phyloP scores from a whole-genome alignment of 163 green algal genomes.

The Volvox carteri region DNA sequence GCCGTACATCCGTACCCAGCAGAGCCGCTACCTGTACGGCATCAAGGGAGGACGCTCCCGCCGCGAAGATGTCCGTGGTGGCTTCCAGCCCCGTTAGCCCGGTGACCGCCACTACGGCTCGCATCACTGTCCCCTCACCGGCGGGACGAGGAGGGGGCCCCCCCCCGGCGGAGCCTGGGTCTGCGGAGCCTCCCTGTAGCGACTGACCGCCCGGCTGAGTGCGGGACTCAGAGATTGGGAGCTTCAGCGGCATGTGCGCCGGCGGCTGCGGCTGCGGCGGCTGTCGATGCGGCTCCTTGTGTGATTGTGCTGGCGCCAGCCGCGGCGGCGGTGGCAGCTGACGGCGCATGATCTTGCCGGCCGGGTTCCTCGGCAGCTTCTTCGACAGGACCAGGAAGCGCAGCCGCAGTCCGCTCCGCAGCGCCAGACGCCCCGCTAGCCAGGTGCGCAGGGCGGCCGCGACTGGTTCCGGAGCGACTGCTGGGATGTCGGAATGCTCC shows the following conservation, averaged over 20 bases:
- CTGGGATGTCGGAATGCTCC: neutral
- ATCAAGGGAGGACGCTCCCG: conserved; percentile 71
- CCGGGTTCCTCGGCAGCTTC: conserved; percentile 48
- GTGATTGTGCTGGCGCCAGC: neutral
- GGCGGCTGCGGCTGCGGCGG: neutral
- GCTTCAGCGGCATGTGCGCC: no score
- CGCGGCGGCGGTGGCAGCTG: conserved; percentile 47
- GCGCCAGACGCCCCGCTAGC: conserved; percentile 17
- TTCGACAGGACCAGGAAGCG: neutral
- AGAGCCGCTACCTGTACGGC: conserved; percentile 66
- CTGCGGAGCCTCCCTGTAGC: no score
- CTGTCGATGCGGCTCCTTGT: neutral
- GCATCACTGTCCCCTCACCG: conserved; percentile 54
- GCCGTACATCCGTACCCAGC: conserved; percentile 61
- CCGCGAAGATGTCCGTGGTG: conserved; percentile 71
- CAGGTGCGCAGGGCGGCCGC: neutral
- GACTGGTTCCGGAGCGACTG: neutral
- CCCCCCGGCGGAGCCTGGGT: no score
- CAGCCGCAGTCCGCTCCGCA: conserved; percentile 11
- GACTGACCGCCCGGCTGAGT: no score
- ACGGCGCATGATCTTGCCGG: conserved; percentile 56
- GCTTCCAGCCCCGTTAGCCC: conserved; percentile 68
- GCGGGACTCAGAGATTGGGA: no score
- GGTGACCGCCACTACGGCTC: conserved; percentile 37
- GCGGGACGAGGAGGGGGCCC: neutral